Conservation (phyloP, 192 early-diverging fungal genomes). For the Podochytrium sp. region DNA sequence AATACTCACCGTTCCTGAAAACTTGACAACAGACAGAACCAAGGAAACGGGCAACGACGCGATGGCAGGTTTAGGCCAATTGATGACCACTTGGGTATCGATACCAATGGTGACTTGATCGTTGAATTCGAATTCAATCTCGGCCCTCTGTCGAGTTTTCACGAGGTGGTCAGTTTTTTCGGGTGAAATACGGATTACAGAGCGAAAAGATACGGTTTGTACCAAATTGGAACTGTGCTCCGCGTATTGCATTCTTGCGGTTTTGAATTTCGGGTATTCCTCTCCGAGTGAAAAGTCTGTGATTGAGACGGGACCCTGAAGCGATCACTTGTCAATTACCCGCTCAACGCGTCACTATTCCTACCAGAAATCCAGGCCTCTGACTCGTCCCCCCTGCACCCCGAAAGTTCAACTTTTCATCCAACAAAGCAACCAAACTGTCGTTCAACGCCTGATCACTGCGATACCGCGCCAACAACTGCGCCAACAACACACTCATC, state of each 20-base stretch:
- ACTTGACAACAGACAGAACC: slow-evolving; percentile 80
- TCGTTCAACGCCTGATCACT: slow-evolving; percentile 72
- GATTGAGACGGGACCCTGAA: slow-evolving; percentile 59
- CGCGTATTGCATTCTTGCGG: slow-evolving; percentile 43
- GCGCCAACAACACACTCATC: slow-evolving; percentile 82
- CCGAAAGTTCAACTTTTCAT: slow-evolving; percentile 68
- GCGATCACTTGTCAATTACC: not conserved
- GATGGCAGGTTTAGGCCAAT: slow-evolving; percentile 89
- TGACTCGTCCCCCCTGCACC: slow-evolving; percentile 47
- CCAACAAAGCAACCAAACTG: slow-evolving; percentile 65
- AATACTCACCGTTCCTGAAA: slow-evolving; percentile 83
- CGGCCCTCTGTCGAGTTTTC: slow-evolving; percentile 55
- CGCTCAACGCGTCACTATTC: not conserved
- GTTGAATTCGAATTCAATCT: slow-evolving; percentile 83
- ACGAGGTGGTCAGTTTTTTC: not conserved
- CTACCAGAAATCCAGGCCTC: slow-evolving; percentile 74
- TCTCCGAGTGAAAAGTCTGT: slow-evolving; percentile 66
- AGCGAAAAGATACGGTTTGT: not conserved
- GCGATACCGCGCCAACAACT: slow-evolving; percentile 74
- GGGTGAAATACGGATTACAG: no score
- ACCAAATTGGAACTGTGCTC: slow-evolving; percentile 51
- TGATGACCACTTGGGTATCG: slow-evolving; percentile 89
- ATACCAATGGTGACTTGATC: slow-evolving; percentile 94
- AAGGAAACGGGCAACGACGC: slow-evolving; percentile 93
- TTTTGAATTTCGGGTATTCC: slow-evolving; percentile 55